Conservation (phyloP, 176 grass and related monocot genomes). For the Eleusine coracana region DNA sequence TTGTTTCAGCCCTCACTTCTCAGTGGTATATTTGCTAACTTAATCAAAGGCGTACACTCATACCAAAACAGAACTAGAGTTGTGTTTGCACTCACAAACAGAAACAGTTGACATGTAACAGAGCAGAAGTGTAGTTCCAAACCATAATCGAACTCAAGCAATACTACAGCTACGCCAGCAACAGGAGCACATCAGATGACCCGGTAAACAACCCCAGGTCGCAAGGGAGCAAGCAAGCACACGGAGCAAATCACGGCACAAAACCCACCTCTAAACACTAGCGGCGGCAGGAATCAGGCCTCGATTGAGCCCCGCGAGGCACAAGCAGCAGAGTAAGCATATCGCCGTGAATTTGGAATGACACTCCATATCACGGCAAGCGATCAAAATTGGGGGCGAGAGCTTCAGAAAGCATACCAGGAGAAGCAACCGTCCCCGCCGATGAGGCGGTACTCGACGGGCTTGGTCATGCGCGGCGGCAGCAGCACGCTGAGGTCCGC, state of each 20-base stretch:
- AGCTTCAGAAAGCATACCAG: conserved; percentile 51
- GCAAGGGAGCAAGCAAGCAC: neutral
- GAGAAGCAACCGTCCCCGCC: conserved; percentile 86
- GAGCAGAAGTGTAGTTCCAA: neutral
- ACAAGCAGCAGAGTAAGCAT: neutral
- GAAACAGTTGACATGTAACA: neutral
- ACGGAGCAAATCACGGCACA: conserved; percentile 3
- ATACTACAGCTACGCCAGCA: neutral
- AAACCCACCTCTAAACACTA: conserved; percentile 1
- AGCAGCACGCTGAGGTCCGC: conserved; percentile 92
- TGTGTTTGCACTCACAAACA: neutral
- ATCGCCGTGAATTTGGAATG: neutral
- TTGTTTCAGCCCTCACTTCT: neutral
- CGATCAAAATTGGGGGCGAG: conserved; percentile 11
- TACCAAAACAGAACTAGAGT: neutral
- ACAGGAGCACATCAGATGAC: neutral
- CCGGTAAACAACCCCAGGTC: neutral
- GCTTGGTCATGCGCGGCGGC: conserved; percentile 75
- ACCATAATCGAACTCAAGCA: neutral
- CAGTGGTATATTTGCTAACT: neutral
- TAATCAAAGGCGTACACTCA: conserved; percentile 20
- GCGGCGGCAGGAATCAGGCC: neutral
- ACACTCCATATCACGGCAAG: neutral
- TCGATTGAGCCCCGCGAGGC: neutral
- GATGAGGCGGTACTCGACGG: conserved; percentile 80